Evolutionary conservation across 78 protist species (phyloP), one percentile per base, ranked within the genome.

Genomic region (slime mould (Dictyostelium discoideum)): DNA sequence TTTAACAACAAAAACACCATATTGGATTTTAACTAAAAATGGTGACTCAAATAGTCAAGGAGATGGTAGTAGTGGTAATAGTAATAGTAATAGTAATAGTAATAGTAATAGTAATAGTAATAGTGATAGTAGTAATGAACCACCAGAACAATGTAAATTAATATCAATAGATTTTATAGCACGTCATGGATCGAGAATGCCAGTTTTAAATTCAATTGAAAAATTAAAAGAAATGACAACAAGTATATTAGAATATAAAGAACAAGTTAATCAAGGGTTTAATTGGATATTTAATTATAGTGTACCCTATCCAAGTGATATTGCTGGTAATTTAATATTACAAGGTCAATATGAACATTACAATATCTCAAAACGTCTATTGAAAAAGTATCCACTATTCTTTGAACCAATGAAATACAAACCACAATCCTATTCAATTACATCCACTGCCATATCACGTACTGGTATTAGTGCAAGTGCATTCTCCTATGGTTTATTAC

Each of bases 271-370:
- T 22, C 10, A 54, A 22, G 65, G 54, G 5, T 89, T 50, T 57
- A 20, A 89, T 14, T 89, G 94, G 94, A 89, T 89, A 26, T 29
- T 81, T 2, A 89, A 89, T 26, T 89, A 78, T 78, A 89, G 67
- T 14, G 94, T 89, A 48, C 94, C 94, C 2, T 89, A 89, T 46
- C 83, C 87, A 18, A 48, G 11, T 10, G 54, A 26, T 20, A 32
- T 18, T 26, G 81, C 94, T 8, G 94, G 86, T 67, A 67, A 39
- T 29, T 46, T 89, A 40, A 63, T 89, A 13, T 39, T 67, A 20
- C 94, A 89, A 69, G 87, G 94, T 29, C 87, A 89, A 65, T 80
- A 24, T 20, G 87, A 89, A 81, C 94, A 89, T 77, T 89, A 79
- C 10, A 79, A 87, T 44, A 87, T 87, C 80, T 54, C 86, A 0